Base-by-base conservation (phyloP, 805 yeast species). In the Cephaloascus albidus region DNA sequence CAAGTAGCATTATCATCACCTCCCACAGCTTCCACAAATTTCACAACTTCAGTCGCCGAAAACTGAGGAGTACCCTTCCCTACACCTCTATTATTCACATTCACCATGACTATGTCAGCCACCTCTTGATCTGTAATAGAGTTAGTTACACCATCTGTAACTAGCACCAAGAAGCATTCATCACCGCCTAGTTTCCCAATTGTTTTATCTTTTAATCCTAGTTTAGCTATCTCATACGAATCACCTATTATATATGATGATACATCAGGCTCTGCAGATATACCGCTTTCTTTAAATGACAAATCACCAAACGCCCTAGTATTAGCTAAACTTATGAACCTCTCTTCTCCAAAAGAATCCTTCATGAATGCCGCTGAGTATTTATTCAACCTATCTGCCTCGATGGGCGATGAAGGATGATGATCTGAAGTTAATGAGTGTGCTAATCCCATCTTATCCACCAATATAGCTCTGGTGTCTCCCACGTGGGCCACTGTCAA, bases 1-100 rank as follows among this genome's bases (percentile, higher is more conserved):
- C 96, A 87, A 2, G 97, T 87, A n/a, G 97, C 95, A 60, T 93
- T 93, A 57, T 93, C 98, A 51, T 85, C 88, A 2, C 95, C 93
- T 12, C 95, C 95, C 6, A 89, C 73, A 33, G 85, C 85, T 54
- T 83, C 88, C 10, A 88, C 82, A 55, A 80, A 93, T 49, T 79
- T 73, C 10, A 90, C 76, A 16, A 93, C 84, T 54, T 89, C 97
- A 43, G 76, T 78, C 0, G 97, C 89, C 30, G 94, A 85, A 35
- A 65, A 73, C 50, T 85, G 95, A 1, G 97, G 96, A 0, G 88
- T 76, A 3, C 95, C 95, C 23, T 65, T 58, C 20, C 70, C 66
- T 18, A 76, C 69, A n/a, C 95, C 94, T 38, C 71, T 65, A 47
- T 74, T 72, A 47, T 74, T 74, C 45, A 67, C 64, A 19, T 85